A percentile compares a stretch with the other conserved stretches of the same genome.
These are phyloP conservation scores for Cordyceps tenuipes DNA, from an alignment of 2,329 filamentous ascomycete species.

Conservation along the genomic window DNA sequence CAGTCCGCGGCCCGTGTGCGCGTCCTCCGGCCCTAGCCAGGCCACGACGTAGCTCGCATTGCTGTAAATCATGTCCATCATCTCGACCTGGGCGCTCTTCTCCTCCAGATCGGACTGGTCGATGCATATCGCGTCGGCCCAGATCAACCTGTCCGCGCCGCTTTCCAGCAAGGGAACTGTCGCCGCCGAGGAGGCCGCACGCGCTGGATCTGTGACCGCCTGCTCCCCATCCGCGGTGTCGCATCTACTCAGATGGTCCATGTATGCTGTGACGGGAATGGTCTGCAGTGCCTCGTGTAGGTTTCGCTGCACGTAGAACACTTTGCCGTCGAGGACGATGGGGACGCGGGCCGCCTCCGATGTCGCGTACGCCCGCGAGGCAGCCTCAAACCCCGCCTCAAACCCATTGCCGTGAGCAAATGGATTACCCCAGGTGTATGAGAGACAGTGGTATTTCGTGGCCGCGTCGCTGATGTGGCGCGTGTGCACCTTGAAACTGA, in stretches of 20 bases:
- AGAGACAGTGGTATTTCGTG: slow-evolving; percentile 17
- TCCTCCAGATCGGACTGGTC: slow-evolving; percentile 20
- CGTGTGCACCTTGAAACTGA: slow-evolving; percentile 15
- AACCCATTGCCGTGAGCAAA: slow-evolving; percentile 17
- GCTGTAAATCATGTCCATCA: slow-evolving; percentile 24
- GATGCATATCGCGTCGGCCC: slow-evolving; percentile 25
- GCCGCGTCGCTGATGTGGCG: slow-evolving; percentile 13
- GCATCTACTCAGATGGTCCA: not conserved
- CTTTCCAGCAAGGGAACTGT: not conserved
- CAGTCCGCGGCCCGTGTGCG: slow-evolving; percentile 14
- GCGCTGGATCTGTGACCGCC: not conserved
- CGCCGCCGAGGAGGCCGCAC: not conserved
- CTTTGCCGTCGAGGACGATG: slow-evolving; percentile 15
- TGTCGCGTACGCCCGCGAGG: slow-evolving; percentile 10
- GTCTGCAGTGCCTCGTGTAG: slow-evolving; percentile 16
- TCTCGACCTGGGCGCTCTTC: slow-evolving; percentile 20
- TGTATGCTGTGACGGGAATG: slow-evolving; percentile 8
- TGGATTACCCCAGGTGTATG: slow-evolving; percentile 21
- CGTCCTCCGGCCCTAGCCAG: slow-evolving; percentile 20
- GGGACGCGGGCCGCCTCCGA: slow-evolving; percentile 11
- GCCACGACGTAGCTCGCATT: slow-evolving; percentile 18
- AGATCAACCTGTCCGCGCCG: slow-evolving; percentile 15
- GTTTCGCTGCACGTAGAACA: slow-evolving; percentile 17
- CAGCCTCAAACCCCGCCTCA: slow-evolving; percentile 13
- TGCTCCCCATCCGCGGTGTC: not conserved